phyloP scores from a whole-genome alignment of 805 yeast species.

The Starmera quercuum region DNA sequence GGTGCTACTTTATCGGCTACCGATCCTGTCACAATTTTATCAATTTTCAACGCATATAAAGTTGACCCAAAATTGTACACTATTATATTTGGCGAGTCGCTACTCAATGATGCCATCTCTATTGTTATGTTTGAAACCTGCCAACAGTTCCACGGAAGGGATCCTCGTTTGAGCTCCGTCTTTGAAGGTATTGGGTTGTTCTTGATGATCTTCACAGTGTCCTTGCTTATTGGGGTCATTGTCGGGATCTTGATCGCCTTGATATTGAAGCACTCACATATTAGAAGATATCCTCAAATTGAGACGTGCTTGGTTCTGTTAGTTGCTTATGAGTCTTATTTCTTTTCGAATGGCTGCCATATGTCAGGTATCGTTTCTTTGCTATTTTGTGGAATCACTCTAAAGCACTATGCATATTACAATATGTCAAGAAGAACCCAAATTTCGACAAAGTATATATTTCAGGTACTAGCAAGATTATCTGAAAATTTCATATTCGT shows the following conservation, averaged over 20 bases:
- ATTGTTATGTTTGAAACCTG: slow-evolving; percentile 99
- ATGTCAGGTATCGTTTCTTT: slow-evolving; percentile 98
- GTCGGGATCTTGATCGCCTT: slow-evolving; percentile 87
- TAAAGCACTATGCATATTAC: slow-evolving; percentile 94
- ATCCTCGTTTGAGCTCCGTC: slow-evolving; percentile 63
- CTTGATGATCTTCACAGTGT: slow-evolving; percentile 86
- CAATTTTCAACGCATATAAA: slow-evolving; percentile 94
- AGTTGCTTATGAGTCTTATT: slow-evolving; percentile 92
- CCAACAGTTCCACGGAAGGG: slow-evolving; percentile 88
- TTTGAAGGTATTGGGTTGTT: slow-evolving; percentile 94
- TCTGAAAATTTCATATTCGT: slow-evolving; percentile 96
- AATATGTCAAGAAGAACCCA: slow-evolving; percentile 97
- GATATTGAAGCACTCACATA: slow-evolving; percentile 83
- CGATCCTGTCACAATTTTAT: slow-evolving; percentile 94
- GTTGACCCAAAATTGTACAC: slow-evolving; percentile 98
- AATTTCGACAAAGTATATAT: slow-evolving; percentile 90
- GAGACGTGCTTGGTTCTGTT: slow-evolving; percentile 89
- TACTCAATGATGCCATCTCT: slow-evolving; percentile 94
- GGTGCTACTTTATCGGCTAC: slow-evolving; percentile 98
- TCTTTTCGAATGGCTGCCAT: slow-evolving; percentile 97
- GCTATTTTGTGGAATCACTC: slow-evolving; percentile 91
- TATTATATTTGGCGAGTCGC: slow-evolving; percentile 92
- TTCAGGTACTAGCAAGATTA: slow-evolving; percentile 88
- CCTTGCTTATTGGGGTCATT: slow-evolving; percentile 81
- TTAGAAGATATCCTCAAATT: slow-evolving; percentile 92